A percentile compares a stretch with the other conserved stretches of the same genome.
Evolutionary conservation across 345 rosid species (phyloP).

Genomic region (Rhodamnia rubescens): DNA sequence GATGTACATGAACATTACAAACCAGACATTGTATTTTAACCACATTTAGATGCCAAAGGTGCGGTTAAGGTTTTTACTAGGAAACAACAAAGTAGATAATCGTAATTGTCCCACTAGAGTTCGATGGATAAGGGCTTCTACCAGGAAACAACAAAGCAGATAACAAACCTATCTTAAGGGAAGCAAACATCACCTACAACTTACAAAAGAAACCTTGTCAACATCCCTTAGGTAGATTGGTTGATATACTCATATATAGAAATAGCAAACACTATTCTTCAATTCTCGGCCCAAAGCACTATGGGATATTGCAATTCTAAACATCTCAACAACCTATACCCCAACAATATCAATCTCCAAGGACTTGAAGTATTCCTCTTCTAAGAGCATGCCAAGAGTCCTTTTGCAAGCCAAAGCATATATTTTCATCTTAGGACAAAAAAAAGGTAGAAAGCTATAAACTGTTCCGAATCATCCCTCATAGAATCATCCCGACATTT

Average conservation of each 20-base stretch:
- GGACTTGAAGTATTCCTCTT: background rate
- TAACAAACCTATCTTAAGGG: no score
- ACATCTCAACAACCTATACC: background rate
- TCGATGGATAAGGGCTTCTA: no score
- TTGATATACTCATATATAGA: background rate
- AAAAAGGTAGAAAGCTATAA: background rate
- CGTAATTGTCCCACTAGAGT: no score
- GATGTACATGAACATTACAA: no score
- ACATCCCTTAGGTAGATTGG: background rate
- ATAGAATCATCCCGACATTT: background rate
- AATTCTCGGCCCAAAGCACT: background rate
- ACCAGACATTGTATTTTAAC: no score
- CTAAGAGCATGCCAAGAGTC: background rate
- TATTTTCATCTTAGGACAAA: background rate
- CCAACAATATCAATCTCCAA: background rate
- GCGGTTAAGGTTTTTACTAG: no score
- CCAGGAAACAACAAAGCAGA: no score
- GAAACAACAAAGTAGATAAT: no score
- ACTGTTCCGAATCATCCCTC: background rate
- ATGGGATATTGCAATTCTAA: background rate
- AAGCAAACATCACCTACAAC: background rate
- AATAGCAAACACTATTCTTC: background rate
- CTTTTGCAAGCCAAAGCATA: background rate
- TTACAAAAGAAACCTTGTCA: background rate
- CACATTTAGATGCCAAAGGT: no score